Base-by-base conservation (phyloP, 768 basidiomycete genomes). In the Phlebiopsis gigantea region DNA sequence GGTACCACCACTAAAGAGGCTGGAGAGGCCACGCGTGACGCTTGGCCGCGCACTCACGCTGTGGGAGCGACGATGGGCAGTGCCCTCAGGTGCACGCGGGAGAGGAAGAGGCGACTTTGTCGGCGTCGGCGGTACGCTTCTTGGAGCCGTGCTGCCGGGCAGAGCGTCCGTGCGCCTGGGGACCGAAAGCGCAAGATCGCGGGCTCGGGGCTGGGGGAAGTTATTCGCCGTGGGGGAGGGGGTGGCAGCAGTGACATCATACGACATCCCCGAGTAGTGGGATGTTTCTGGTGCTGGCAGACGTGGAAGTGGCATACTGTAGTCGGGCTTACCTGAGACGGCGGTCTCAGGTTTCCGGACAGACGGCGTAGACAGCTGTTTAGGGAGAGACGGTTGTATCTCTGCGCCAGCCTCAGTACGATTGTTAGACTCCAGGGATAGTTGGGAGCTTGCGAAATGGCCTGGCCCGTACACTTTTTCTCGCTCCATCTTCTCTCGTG, bases 381-480 rank as follows among this genome's bases (percentile, higher is more conserved):
- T 74, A n/a, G 58, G 42, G 4, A 63, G 58, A 10, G 65, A 47
- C 26, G 56, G 54, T 22, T 64, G 39, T 17, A 51, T 46, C 15
- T 51, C 54, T 41, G 61, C 8, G 12, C 57, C 25, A 12, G 53
- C 50, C 34, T 65, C 61, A 30, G 64, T 50, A 21, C 67, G 53
- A 22, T 64, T 51, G 59, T 64, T 63, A 0, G 70, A 65, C 55
- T 76, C 69, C 15, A 90, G 67, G 24, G 86, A 88, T 10, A 94
- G 72, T 68, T 95, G 93, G 0, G 94, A 97, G 53, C 83, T 89
- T 2, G 97, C 97, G 71, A 99, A 99, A 60, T 90, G 85, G 3
- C 94, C 94, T 0, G 87, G 86, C 0, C 96, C 97, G 70, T 95
- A 98, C 6, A 99, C 90, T 51, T 82, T 80, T 63, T 99, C 97